Percentiles rank a stretch among this genome's conserved stretches.
phyloP scores from a whole-genome alignment of 2,329 filamentous ascomycete species.

The Bipolaris victoriae region DNA sequence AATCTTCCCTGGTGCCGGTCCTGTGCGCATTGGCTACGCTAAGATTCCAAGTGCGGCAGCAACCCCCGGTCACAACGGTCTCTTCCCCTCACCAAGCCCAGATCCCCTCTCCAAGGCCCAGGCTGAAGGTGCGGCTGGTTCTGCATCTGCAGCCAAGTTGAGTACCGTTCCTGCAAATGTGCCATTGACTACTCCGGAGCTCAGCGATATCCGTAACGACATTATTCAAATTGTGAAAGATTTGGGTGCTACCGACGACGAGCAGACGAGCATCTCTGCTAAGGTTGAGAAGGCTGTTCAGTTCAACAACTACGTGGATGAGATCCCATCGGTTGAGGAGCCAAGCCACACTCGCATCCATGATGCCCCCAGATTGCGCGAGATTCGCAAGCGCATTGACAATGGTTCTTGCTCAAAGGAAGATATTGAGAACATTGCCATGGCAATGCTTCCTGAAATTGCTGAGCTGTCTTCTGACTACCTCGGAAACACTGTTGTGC shows the following conservation, averaged over 20 bases:
- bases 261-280: conserved; percentile 72
- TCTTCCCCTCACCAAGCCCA: conserved; percentile 89
- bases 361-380: conserved; percentile 90
- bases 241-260: conserved; percentile 83
- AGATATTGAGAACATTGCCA: conserved; percentile 90
- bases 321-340: conserved; percentile 89
- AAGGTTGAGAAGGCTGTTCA: conserved; percentile 79
- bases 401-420: conserved; percentile 84
- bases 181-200: conserved; percentile 71
- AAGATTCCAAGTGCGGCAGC: conserved; percentile 90
- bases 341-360: conserved; percentile 87
- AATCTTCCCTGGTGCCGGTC: conserved; percentile 95
- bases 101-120: conserved; percentile 73
- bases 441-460: conserved; percentile 95
- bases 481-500: conserved; percentile 97
- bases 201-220: conserved; percentile 80
- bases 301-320: conserved; percentile 73
- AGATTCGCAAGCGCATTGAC: conserved; percentile 97
- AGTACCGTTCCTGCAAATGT: conserved; percentile 53
- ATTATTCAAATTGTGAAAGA: conserved; percentile 86
- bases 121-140: conserved; percentile 47
- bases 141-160: conserved; percentile 42
- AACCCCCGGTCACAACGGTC: conserved; percentile 85
- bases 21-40: conserved; percentile 94
- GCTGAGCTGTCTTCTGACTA: conserved; percentile 95